Percentiles rank a stretch among this genome's conserved stretches.
phyloP scores from a whole-genome alignment of 345 rosid genomes.

The Populus ilicifolia region DNA sequence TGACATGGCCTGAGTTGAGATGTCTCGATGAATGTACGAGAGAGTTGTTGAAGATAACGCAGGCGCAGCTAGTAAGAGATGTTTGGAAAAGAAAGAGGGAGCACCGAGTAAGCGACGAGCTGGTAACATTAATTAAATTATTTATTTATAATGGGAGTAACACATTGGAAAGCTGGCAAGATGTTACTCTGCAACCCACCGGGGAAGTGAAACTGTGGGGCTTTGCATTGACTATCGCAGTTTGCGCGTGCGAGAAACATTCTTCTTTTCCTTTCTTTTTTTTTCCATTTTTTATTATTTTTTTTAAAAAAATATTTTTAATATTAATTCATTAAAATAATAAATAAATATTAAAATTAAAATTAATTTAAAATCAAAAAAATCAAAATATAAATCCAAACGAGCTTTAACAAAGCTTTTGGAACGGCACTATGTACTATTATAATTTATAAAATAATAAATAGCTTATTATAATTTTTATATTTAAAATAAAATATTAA shows the following conservation, averaged over 20 bases:
- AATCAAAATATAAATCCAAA: no score
- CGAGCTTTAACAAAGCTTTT: no score
- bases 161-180: not conserved
- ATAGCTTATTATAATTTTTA: no score
- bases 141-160: not conserved
- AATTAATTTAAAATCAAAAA: no score
- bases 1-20: constrained; percentile 19
- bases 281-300: no score
- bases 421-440: no score
- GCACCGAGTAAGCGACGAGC: not conserved
- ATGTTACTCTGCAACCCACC: not conserved
- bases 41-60: not conserved
- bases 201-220: not conserved
- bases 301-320: no score
- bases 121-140: not conserved
- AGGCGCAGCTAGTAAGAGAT: not conserved
- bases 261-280: no score
- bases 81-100: not conserved
- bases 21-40: not conserved
- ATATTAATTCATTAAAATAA: no score
- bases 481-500: no score
- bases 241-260: not conserved
- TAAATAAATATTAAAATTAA: no score
- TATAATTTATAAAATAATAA: no score
- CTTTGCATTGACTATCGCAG: not conserved